Evolutionary conservation across 2,329 filamentous ascomycete genomes (phyloP), one percentile per base, ranked within the genome.

Genomic region (Stagonosporopsis vannaccii): DNA sequence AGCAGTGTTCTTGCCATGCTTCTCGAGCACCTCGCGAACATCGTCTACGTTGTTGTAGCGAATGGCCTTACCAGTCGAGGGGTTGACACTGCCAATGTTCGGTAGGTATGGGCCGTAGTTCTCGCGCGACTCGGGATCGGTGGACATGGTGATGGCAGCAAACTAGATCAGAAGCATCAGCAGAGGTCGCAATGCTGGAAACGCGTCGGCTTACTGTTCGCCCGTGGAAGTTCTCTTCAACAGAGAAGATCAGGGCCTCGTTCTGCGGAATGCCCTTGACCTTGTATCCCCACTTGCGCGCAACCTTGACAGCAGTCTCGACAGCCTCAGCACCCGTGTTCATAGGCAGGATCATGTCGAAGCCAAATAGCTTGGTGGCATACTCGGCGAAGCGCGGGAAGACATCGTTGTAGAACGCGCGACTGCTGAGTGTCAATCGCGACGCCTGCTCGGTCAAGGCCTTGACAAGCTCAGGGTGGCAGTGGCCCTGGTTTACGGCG

Each of bases 271-370:
- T 94, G 20, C 89, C 88, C 84, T 98, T 97, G 75, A 91, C 87
- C 81, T 97, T 97, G 84, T 97, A 97, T 5, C 92, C 93, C 94
- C 94, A 98, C 80, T 98, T 98, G 65, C 94, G 85, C 56, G 94
- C 94, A 78, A 98, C 88, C 84, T 98, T 98, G 80, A 98, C 88
- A 12, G 90, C 93, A 0, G 94, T 97, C 84, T 98, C 94, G 32
- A 97, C 92, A 8, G 94, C 94, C 80, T 98, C 94, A 20, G 94
- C 94, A 56, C 94, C 94, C 2, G 94, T 98, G 82, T 97, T 97
- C 93, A 98, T 97, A 63, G 94, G 94, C 76, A 98, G 80, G 30
- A 97, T 92, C 94, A 97, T 97, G 78, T 98, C 94, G 75, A 96
- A 98, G 60, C 92, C 92, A 76, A 97, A 97, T 74, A 91, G 88